Percentiles rank a stretch among this genome's conserved stretches.
Evolutionary conservation across 202 grass and related monocot species (phyloP).

Genomic region (Setaria italica): DNA sequence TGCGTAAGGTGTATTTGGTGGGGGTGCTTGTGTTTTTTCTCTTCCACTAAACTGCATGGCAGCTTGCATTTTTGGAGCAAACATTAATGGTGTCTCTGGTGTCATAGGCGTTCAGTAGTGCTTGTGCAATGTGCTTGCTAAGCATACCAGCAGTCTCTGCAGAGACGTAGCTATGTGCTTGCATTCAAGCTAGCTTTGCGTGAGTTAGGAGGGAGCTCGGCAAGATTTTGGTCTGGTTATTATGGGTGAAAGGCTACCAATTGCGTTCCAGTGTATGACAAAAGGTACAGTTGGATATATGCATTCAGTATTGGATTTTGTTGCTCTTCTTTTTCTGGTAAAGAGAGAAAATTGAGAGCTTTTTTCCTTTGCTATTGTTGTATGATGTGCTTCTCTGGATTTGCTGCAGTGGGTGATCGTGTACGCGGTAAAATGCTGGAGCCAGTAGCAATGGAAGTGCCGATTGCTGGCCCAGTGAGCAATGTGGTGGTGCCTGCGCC

Average conservation of each 20-base stretch:
- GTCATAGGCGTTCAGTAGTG: conserved; percentile 18
- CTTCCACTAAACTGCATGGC: neutral
- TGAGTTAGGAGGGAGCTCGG: conserved; percentile 2
- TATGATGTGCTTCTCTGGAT: conserved; percentile 31
- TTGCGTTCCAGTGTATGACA: conserved; percentile 13
- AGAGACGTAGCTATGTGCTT: neutral
- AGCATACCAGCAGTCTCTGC: neutral
- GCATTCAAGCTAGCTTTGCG: conserved; percentile 11
- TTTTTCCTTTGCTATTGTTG: conserved; percentile 1
- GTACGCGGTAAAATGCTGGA: conserved; percentile 47
- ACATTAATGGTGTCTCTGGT: neutral
- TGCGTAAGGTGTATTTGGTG: neutral
- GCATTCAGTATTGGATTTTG: neutral
- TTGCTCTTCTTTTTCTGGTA: neutral
- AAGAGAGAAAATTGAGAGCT: neutral
- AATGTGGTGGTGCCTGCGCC: conserved; percentile 41
- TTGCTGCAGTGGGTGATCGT: conserved; percentile 42
- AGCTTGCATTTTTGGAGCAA: neutral
- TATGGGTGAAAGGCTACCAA: conserved; percentile 17
- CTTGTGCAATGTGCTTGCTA: neutral
- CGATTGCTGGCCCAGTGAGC: conserved; percentile 35
- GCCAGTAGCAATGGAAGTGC: conserved; percentile 49
- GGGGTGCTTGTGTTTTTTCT: neutral
- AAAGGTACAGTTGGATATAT: neutral
- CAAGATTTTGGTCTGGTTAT: conserved; percentile 7